Evolutionary conservation across 139 green algal genomes (phyloP).

Genomic region (Tetraselmis chui): DNA sequence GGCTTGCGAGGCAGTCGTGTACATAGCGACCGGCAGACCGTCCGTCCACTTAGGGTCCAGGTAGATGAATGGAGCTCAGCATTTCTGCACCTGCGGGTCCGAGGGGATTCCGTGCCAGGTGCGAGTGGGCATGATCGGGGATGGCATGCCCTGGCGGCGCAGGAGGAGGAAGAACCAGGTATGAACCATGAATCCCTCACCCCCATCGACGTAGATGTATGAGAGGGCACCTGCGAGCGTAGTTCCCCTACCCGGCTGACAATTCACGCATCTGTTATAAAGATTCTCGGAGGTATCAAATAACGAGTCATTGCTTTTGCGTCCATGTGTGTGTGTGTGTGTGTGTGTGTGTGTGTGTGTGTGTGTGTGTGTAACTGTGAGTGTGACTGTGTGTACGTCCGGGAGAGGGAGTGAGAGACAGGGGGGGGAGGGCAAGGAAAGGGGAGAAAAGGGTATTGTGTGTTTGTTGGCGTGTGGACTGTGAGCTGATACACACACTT

Average conservation of each 20-base stretch:
- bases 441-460: too few species aligned
- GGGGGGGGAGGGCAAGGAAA: background rate
- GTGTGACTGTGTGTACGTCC: background rate
- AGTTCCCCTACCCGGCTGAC: too few species aligned
- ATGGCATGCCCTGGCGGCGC: background rate
- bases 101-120: background rate
- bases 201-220: too few species aligned
- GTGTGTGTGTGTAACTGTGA: background rate
- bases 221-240: too few species aligned
- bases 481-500: too few species aligned
- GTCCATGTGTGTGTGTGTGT: background rate
- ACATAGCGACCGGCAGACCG: background rate
- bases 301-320: too few species aligned
- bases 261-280: too few species aligned
- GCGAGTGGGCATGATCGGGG: background rate
- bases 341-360: background rate
- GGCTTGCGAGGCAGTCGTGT: background rate
- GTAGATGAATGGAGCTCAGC: background rate
- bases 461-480: too few species aligned
- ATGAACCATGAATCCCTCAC: too few species aligned
- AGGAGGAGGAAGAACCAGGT: too few species aligned
- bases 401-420: background rate
- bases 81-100: background rate
- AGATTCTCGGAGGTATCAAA: too few species aligned
- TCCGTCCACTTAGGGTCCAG: background rate